Percentiles rank a stretch among this genome's conserved stretches.
These are phyloP conservation scores for Musa balbisiana DNA, from an alignment of 202 grass and related monocot genomes.

Conservation along the genomic window DNA sequence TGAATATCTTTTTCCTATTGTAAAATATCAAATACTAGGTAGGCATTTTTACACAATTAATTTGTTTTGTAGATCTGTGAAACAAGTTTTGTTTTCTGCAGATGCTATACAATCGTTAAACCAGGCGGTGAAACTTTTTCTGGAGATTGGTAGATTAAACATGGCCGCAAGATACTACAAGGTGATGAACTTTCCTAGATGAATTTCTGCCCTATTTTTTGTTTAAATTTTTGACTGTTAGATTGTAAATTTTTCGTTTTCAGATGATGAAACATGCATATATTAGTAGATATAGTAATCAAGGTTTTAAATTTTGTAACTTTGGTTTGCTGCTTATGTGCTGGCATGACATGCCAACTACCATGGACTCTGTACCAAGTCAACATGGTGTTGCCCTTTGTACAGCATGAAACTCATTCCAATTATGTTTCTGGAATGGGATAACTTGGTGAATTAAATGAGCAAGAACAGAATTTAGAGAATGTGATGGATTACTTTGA, in stretches of 20 bases:
- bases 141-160: conserved; percentile 82
- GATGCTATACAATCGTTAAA: conserved; percentile 60
- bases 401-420: too few species aligned
- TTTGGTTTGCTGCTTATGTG: too few species aligned
- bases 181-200: conserved; percentile 28
- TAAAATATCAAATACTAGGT: background rate
- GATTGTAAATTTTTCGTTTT: background rate
- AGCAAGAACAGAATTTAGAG: conserved; percentile 74
- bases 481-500: conserved; percentile 73
- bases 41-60: background rate
- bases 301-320: too few species aligned
- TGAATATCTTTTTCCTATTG: too few species aligned
- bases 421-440: too few species aligned
- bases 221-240: too few species aligned
- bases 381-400: too few species aligned
- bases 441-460: conserved; percentile 66
- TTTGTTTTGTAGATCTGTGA: background rate
- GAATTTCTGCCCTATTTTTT: background rate
- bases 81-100: conserved; percentile 28
- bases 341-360: too few species aligned
- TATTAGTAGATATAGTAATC: too few species aligned
- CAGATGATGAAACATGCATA: background rate
- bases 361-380: too few species aligned
- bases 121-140: conserved; percentile 67
- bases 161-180: conserved; percentile 95